Percentiles rank a stretch among this genome's conserved stretches.
Evolutionary conservation across 345 rosid species (phyloP).

Genomic region (rapeseed (Brassica napus)): Da-Ae NC_063439.1:28311001-28311500

Average conservation of each 20-base stretch:
- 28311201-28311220: constrained; percentile 17
- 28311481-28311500: constrained; percentile 35
- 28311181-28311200: constrained; percentile 42
- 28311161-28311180: constrained; percentile 35
- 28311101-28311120: constrained; percentile 21
- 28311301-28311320: constrained; percentile 24
- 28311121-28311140: constrained; percentile 34
- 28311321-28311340: constrained; percentile 37
- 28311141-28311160: constrained; percentile 37
- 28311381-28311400: constrained; percentile 30
- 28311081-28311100: constrained; percentile 33
- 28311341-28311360: constrained; percentile 34
- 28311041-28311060: constrained; percentile 59
- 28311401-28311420: constrained; percentile 42
- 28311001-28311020: constrained; percentile 49
- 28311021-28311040: constrained; percentile 67
- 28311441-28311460: constrained; percentile 42
- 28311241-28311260: constrained; percentile 34
- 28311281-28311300: constrained; percentile 31
- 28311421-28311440: constrained; percentile 39
- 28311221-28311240: constrained; percentile 28
- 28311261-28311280: constrained; percentile 31
- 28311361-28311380: constrained; percentile 26
- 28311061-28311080: constrained; percentile 46
- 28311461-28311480: constrained; percentile 31